phyloP scores from a whole-genome alignment of 2,329 filamentous ascomycete genomes.

The Proliferodiscus dingleyae region DNA sequence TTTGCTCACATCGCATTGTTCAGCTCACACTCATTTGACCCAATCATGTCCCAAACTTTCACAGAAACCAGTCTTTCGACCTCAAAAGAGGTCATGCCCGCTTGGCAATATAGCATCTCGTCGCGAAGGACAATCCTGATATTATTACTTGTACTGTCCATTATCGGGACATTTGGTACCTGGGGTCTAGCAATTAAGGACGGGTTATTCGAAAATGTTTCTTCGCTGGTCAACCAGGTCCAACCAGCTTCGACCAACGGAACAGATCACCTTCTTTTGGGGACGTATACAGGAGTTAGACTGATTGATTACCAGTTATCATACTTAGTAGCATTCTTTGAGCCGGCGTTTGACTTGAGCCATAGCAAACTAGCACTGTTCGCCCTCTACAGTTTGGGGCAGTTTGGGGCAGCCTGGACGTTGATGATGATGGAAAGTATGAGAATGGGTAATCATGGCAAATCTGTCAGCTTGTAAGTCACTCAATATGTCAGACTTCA shows the following conservation, averaged over 20 bases:
- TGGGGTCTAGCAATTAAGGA: conserved; percentile 15
- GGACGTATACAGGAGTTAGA: conserved; percentile 18
- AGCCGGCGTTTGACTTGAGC: conserved; percentile 17
- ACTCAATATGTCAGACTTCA: background rate
- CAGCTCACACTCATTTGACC: background rate
- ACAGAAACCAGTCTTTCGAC: background rate
- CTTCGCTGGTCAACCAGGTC: conserved; percentile 7
- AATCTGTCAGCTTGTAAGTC: conserved; percentile 38
- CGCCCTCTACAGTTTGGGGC: conserved; percentile 21
- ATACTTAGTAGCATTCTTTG: conserved; percentile 25
- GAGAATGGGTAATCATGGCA: conserved; percentile 38
- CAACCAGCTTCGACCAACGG: conserved; percentile 15
- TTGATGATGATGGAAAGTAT: conserved; percentile 40
- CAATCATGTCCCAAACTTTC: background rate
- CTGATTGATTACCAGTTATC: conserved; percentile 22
- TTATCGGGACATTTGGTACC: conserved; percentile 16
- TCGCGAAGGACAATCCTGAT: conserved; percentile 16
- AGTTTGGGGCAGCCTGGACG: conserved; percentile 27
- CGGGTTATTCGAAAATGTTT: conserved; percentile 19
- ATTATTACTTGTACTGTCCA: conserved; percentile 19
- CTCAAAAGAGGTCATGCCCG: background rate
- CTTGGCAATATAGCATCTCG: conserved; percentile 11
- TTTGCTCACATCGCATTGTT: no score
- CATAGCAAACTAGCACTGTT: conserved; percentile 18
- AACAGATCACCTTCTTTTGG: conserved; percentile 15